Base-by-base conservation (phyloP, 1,284 basidiomycete genomes). In the Schizophyllum commune region DNA sequence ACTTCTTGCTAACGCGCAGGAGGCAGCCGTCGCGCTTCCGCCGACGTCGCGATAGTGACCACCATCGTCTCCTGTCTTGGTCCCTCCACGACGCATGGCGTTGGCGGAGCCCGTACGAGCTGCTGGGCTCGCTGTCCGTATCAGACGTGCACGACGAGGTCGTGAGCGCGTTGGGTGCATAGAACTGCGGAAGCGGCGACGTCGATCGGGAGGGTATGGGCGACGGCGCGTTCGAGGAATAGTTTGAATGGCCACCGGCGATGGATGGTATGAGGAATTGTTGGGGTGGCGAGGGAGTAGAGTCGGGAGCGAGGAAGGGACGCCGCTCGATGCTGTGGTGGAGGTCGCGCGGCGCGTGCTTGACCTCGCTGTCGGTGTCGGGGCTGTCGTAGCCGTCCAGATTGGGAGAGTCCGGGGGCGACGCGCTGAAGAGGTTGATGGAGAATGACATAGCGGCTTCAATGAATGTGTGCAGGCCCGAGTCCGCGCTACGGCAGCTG, bases 141-240 rank as follows among this genome's bases (percentile, higher is more conserved):
- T 89, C 88, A 11, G 86, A 87, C 27, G 79, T 75, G 68, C 79
- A 85, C 13, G 80, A 77, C 1, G 84, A 83, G 68, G 80, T 62
- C 57, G 77, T 20, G 27, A 9, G 77, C 22, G 72, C 74, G 61
- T 75, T 75, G 19, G 78, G 76, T 47, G 78, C 70, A 74, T 71
- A 77, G 62, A 75, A 76, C 64, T 76, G 73, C 52, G 77, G 78
- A 8, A 78, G 70, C 13, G 83, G 83, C 0, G 82, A 82, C 6
- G 72, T 68, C 21, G 77, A 74, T 58, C 81, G 78, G 17, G 82
- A 81, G 13, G 77, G 77, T 13, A 77, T 61, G 32, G 81, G 79
- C 53, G 20, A n/a, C 4, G 79, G 75, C 13, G 77, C 73, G 27
- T 72, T 65, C 17, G 78, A 73, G 54, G 77, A 74, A 9, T 78